Evolutionary conservation across 495 filamentous ascomycete species (phyloP).

Genomic region (Xanthoparmelia taractica): DNA sequence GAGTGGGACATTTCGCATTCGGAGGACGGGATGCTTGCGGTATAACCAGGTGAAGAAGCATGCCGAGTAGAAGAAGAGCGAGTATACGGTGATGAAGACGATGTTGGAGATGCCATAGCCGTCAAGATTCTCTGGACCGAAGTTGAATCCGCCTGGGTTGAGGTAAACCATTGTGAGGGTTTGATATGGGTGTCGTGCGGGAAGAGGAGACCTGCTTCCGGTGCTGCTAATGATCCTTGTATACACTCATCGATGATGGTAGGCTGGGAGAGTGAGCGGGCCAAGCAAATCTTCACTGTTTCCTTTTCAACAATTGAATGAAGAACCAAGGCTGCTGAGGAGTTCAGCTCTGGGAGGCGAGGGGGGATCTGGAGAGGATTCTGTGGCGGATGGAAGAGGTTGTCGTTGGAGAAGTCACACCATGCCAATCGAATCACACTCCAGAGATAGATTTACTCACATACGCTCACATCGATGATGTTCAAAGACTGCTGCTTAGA

Average conservation of each 20-base stretch:
- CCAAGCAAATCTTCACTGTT: neutral
- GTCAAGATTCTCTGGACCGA: slow-evolving; percentile 15
- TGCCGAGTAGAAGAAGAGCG: slow-evolving; percentile 37
- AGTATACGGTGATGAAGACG: slow-evolving; percentile 14
- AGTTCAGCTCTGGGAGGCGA: neutral
- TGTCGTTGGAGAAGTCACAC: neutral
- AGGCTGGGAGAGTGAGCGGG: neutral
- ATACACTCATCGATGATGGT: neutral
- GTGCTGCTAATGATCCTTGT: neutral
- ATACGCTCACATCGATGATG: neutral
- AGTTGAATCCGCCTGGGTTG: slow-evolving; percentile 17
- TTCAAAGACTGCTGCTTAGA: neutral
- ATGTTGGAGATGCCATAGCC: slow-evolving; percentile 18
- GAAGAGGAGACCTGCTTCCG: neutral
- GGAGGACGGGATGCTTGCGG: slow-evolving; percentile 52
- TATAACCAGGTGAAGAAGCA: slow-evolving; percentile 46
- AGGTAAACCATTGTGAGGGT: slow-evolving; percentile 5
- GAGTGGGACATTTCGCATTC: slow-evolving; percentile 52
- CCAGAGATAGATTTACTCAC: neutral
- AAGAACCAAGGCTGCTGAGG: neutral
- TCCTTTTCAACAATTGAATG: neutral
- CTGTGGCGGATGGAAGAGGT: neutral
- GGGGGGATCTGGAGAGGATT: neutral
- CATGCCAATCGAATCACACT: neutral
- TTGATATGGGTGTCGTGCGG: neutral